Conservation (phyloP, 75 land plant genomes). For the Adiantum capillusveneris region DNA sequence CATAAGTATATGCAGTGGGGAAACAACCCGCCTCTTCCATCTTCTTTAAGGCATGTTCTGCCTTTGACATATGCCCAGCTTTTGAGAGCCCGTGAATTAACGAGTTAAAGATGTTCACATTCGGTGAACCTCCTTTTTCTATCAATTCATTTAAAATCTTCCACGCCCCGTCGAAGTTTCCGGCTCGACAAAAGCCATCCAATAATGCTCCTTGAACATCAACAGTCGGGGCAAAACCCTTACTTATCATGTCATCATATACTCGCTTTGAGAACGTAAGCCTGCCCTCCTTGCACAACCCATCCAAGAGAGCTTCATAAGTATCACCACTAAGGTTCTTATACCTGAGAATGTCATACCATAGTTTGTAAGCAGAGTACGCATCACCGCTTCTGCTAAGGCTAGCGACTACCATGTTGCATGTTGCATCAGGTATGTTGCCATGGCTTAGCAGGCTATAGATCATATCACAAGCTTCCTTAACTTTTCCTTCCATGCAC, state of each 20-base stretch:
- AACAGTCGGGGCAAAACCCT: constrained; percentile 36
- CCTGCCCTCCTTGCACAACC: constrained; percentile 1
- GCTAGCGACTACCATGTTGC: background rate
- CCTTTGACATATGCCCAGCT: constrained; percentile 35
- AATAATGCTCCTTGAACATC: constrained; percentile 51
- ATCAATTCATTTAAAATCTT: constrained; percentile 65
- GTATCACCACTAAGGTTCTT: background rate
- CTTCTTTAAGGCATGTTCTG: constrained; percentile 37
- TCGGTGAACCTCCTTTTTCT: constrained; percentile 43
- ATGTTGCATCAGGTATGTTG: background rate
- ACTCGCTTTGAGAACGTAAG: background rate
- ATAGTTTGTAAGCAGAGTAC: background rate
- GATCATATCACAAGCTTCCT: background rate
- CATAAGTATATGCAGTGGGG: constrained; percentile 16
- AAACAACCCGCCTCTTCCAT: constrained; percentile 33
- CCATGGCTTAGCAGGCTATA: background rate
- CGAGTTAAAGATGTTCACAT: constrained; percentile 57
- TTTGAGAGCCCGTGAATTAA: constrained; percentile 71
- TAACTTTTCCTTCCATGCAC: background rate
- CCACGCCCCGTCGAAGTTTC: constrained; percentile 52
- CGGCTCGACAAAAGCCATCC: constrained; percentile 57
- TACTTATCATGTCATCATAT: background rate
- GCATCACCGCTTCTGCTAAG: background rate
- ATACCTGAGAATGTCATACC: background rate
- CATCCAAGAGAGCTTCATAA: background rate